Conservation (phyloP, 1,284 basidiomycete genomes). For the Cryptococcus sp. region DNA sequence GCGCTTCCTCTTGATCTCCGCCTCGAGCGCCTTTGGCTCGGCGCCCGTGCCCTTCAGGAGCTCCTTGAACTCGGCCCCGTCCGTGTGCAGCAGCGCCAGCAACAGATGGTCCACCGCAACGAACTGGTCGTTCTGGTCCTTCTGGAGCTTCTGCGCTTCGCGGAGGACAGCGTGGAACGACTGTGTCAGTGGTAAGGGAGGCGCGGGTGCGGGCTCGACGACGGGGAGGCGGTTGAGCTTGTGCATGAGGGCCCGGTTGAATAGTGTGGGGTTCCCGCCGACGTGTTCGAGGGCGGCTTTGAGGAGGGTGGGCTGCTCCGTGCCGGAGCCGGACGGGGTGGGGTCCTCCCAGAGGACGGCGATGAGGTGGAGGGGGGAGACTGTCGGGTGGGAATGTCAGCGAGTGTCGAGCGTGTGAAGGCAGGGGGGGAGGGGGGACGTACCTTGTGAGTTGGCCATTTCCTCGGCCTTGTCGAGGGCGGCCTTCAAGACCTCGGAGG, state of each 20-base stretch:
- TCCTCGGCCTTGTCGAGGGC: constrained; percentile 53
- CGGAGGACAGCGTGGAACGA: constrained; percentile 66
- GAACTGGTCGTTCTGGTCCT: constrained; percentile 80
- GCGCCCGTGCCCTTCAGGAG: constrained; percentile 54
- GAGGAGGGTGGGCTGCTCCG: constrained; percentile 42
- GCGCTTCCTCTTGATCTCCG: constrained; percentile 53
- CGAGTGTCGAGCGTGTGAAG: background rate
- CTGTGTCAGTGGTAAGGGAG: constrained; percentile 61
- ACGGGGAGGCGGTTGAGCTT: constrained; percentile 62
- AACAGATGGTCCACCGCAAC: constrained; percentile 85
- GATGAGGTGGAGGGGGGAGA: constrained; percentile 50
- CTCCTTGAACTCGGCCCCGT: constrained; percentile 47
- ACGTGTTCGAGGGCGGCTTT: constrained; percentile 43
- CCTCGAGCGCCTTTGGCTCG: constrained; percentile 53
- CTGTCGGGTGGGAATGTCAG: constrained; percentile 25
- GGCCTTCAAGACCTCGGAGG: constrained; percentile 54
- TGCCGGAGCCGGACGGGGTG: constrained; percentile 16
- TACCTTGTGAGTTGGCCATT: constrained; percentile 44
- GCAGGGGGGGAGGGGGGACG: constrained; percentile 7
- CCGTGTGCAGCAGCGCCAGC: constrained; percentile 64
- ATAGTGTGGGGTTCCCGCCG: constrained; percentile 42
- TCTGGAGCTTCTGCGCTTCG: constrained; percentile 75
- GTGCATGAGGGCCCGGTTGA: constrained; percentile 43
- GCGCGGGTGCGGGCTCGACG: constrained; percentile 80
- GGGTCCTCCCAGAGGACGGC: constrained; percentile 45